These are phyloP conservation scores for Monilinia fructigena DNA, from an alignment of 2,329 filamentous ascomycete genomes.

Conservation along the genomic window DNA sequence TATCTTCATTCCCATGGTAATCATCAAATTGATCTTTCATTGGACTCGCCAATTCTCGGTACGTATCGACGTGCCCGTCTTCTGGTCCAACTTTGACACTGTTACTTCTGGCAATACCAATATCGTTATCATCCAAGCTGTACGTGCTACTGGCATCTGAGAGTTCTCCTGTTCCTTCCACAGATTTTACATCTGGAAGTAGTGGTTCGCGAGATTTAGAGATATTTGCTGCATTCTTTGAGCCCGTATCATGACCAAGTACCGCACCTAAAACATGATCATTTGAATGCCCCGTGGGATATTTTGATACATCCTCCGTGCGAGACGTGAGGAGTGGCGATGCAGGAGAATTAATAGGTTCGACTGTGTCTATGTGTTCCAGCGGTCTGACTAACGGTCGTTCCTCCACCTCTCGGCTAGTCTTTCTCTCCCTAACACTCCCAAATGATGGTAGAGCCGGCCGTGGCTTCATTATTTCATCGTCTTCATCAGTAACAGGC, in stretches of 20 bases:
- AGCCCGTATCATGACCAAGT: slow-evolving; percentile 53
- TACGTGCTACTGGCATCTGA: slow-evolving; percentile 54
- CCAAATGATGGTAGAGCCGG: slow-evolving; percentile 73
- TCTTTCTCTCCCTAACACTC: slow-evolving; percentile 66
- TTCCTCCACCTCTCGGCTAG: slow-evolving; percentile 53
- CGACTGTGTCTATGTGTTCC: slow-evolving; percentile 41
- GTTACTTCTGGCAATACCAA: slow-evolving; percentile 25
- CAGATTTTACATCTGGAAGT: slow-evolving; percentile 67
- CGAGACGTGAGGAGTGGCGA: slow-evolving; percentile 36
- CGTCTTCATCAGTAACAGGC: slow-evolving; percentile 54
- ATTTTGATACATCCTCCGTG: slow-evolving; percentile 28
- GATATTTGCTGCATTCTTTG: slow-evolving; percentile 55
- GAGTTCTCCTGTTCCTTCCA: slow-evolving; percentile 63
- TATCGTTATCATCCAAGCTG: slow-evolving; percentile 32
- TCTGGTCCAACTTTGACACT: slow-evolving; percentile 29
- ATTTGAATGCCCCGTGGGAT: slow-evolving; percentile 48
- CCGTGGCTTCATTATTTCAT: slow-evolving; percentile 70
- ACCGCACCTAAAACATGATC: slow-evolving; percentile 59
- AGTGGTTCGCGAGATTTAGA: slow-evolving; percentile 62
- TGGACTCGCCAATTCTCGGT: slow-evolving; percentile 26
- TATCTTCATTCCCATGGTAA: slow-evolving; percentile 25
- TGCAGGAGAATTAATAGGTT: slow-evolving; percentile 24
- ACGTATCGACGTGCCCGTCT: slow-evolving; percentile 26
- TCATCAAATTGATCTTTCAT: slow-evolving; percentile 17
- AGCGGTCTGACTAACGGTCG: slow-evolving; percentile 57